A percentile compares a stretch with the other conserved stretches of the same genome.
These are phyloP conservation scores for Populus hybrid DNA, from an alignment of 441 rosid genomes.

Conservation along the genomic window DNA sequence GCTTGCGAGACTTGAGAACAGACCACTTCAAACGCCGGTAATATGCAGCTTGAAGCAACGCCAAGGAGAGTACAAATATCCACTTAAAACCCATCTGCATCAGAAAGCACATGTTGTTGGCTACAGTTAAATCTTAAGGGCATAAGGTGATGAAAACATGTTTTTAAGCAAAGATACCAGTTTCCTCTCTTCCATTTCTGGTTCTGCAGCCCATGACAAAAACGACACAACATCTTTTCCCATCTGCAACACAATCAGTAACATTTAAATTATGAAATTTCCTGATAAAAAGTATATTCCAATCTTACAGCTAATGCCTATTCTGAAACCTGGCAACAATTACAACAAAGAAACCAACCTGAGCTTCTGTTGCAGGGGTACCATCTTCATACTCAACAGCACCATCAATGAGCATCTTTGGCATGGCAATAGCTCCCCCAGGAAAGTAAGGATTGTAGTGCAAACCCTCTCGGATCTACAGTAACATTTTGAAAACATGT, in stretches of 20 bases:
- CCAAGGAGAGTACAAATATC: constrained; percentile 94
- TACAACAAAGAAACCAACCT: constrained; percentile 43
- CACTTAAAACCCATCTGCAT: constrained; percentile 99
- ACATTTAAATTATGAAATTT: neutral
- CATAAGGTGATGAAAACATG: neutral
- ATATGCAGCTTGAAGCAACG: constrained; percentile 94
- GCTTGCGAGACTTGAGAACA: constrained; percentile 80
- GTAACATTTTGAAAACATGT: neutral
- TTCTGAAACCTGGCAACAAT: neutral
- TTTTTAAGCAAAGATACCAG: constrained; percentile 46
- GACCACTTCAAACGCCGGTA: constrained; percentile 97
- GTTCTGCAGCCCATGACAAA: constrained; percentile 99
- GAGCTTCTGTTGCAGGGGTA: constrained; percentile 94
- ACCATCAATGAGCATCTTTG: constrained; percentile 95
- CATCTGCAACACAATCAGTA: constrained; percentile 55
- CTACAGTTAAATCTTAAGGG: neutral
- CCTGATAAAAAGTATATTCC: neutral
- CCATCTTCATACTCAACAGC: constrained; percentile 99
- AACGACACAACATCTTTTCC: constrained; percentile 97
- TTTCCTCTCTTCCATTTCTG: constrained; percentile 99
- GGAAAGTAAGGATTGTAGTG: constrained; percentile 99
- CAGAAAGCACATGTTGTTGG: neutral
- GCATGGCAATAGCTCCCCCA: constrained; percentile 99
- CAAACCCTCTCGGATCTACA: constrained; percentile 93
- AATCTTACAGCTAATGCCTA: constrained; percentile 6